Evolutionary conservation across 257 asterid genomes (phyloP).

Genomic region (Buddleja alternifolia): DNA sequence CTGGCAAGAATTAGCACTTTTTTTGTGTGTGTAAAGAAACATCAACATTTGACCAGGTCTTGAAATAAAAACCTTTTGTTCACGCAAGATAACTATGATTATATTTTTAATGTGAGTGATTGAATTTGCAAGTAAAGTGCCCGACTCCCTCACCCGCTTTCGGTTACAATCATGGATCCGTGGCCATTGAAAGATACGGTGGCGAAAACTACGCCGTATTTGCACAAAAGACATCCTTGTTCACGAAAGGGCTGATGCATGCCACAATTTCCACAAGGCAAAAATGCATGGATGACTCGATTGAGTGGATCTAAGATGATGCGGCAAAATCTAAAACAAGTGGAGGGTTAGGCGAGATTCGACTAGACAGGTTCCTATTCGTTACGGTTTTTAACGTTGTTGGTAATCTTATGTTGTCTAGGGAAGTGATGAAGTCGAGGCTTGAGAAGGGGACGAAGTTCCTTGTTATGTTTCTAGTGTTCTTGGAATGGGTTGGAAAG

Average conservation of each 20-base stretch:
- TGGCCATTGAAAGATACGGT: conserved; percentile 31
- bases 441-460: conserved; percentile 29
- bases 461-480: conserved; percentile 14
- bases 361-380: conserved; percentile 29
- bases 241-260: conserved; percentile 27
- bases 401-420: conserved; percentile 41
- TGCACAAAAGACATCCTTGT: conserved; percentile 32
- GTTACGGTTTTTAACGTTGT: conserved; percentile 29
- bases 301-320: conserved; percentile 28
- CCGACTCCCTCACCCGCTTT: conserved; percentile 26
- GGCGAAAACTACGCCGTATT: conserved; percentile 32
- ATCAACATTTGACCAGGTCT: too few relatives aligned
- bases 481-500: conserved; percentile 30
- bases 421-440: conserved; percentile 36
- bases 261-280: conserved; percentile 10
- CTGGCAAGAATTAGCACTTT: too few relatives aligned
- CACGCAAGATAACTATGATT: too few relatives aligned
- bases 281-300: conserved; percentile 26
- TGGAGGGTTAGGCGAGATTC: conserved; percentile 14
- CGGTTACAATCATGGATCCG: conserved; percentile 30
- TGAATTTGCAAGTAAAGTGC: background rate
- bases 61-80: too few relatives aligned
- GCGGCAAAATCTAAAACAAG: background rate
- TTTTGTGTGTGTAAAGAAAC: too few relatives aligned
- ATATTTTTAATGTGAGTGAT: too few relatives aligned